Base-by-base conservation (phyloP, 2,329 filamentous ascomycete species). In the Aspergillus tamarii region DNA sequence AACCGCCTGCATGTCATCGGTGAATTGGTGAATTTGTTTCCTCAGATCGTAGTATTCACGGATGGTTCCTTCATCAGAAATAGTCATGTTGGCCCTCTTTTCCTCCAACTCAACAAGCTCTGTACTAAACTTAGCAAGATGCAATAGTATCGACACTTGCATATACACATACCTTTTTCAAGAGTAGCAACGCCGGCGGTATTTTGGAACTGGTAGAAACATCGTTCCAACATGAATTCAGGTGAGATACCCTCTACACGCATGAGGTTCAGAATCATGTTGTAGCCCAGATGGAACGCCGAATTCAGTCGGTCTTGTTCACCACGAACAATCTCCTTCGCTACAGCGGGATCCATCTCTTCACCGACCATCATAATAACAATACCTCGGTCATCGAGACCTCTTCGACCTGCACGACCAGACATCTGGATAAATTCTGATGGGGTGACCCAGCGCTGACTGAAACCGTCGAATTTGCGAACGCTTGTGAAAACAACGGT, bases 291-390 rank as follows among this genome's bases (percentile, higher is more conserved):
- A 76, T 99, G 92, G 81, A 99, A 99, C 1, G 95, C 95, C 4
- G 95, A 98, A 80, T 98, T 98, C 34, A 99, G 88, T 70, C 94
- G 93, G 78, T 99, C 96, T 78, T 99, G 95, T 74, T 97, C 91
- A 69, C 95, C 95, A 59, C 95, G 93, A 14, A 99, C 95, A 71
- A 99, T 97, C 67, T 92, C 90, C 80, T 96, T 96, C 48, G 95
- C 94, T n/a, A 91, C 89, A 2, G 92, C 89, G 1, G 95, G 95
- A 73, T 99, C 95, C 83, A 99, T 94, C 81, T 95, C 93, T 77
- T 96, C 92, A 74, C 96, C 91, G 66, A 99, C 91, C 94, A 99
- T 98, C 93, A 99, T 98, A 77, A 99, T 98, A 70, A 99, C 95
- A 71, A 98, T 96, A 86, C 95, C 95, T 69, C 95, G 91, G 66